Percentiles rank a stretch among this genome's conserved stretches.
Evolutionary conservation across 2,329 filamentous ascomycete genomes (phyloP).

Genomic region (Annulohypoxylon truncatum): DNA sequence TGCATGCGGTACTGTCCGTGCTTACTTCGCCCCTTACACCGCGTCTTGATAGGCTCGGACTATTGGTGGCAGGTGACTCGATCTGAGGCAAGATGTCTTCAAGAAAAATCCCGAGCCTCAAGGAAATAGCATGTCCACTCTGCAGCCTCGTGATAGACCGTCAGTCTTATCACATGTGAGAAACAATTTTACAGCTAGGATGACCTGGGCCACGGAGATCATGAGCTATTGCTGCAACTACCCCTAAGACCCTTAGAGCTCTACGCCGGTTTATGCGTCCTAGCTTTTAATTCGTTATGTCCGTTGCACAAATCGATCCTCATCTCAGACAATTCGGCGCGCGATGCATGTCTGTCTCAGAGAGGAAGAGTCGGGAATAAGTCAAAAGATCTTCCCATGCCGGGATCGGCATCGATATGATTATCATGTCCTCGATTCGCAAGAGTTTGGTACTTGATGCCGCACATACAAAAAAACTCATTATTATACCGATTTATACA

Average conservation of each 20-base stretch:
- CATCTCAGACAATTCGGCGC: slow-evolving; percentile 18
- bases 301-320: slow-evolving; percentile 25
- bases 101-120: slow-evolving; percentile 1
- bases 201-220: slow-evolving; percentile 9
- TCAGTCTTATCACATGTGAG: slow-evolving; percentile 15
- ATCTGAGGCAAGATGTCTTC: slow-evolving; percentile 17
- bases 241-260: slow-evolving; percentile 7
- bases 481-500: slow-evolving; percentile 7
- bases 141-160: slow-evolving; percentile 4
- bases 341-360: slow-evolving; percentile 18
- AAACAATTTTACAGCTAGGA: neutral
- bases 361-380: neutral
- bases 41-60: slow-evolving; percentile 2
- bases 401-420: slow-evolving; percentile 5
- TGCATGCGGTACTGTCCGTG: slow-evolving; percentile 5
- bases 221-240: slow-evolving; percentile 24
- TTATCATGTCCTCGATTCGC: slow-evolving; percentile 18
- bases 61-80: slow-evolving; percentile 4
- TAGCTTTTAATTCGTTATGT: slow-evolving; percentile 14
- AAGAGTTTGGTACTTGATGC: neutral
- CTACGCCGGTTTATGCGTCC: slow-evolving; percentile 2
- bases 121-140: neutral
- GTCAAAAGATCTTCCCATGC: neutral
- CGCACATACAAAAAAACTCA: slow-evolving; percentile 11
- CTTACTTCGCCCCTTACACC: slow-evolving; percentile 4